Base-by-base conservation (phyloP, 2,329 filamentous ascomycete species). In the Aureobasidium sp. region DNA sequence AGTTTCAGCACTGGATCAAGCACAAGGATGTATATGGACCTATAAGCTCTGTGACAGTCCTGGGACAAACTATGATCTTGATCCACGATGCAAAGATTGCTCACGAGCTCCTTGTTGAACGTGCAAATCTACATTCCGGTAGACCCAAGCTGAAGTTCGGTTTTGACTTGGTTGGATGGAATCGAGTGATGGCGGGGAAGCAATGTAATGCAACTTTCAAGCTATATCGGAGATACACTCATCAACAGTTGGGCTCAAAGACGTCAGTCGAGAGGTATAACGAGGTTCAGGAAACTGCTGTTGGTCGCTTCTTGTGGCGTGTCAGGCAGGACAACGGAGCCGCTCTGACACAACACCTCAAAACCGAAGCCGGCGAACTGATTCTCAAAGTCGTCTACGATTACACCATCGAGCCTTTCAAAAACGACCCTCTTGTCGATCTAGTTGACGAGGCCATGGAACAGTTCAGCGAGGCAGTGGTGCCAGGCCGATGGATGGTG, bases 321-420 rank as follows among this genome's bases (percentile, higher is more conserved):
- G 64, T 79, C 21, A 62, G 62, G 0, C 67, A 78, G 21, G 66
- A 77, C 0, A 68, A 74, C 0, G 78, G 77, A 0, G 66, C 74
- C 3, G 64, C 71, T 0, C 63, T 80, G 14, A 41, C 74, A 0
- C 62, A 75, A 5, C 78, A 82, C 50, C 72, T 82, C 8, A 70
- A 72, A 61, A 79, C 69, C n/a, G 68, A 74, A 45, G 72, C 75
- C 0, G 76, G 74, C 0, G 72, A 72, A 0, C 65, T 77, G 13
- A 77, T 79, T 30, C 63, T 79, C n/a, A 76, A 77, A 44, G 73
- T 77, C n/a, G 67, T 70, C 4, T 79, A 79, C 65, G 78, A 78
- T 6, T 82, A 82, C 63, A 78, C 70, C 0, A 69, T 74, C 27
- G 75, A 77, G 37, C 66, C 72, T 1, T 69, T 75, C 11, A 66